A percentile compares a stretch with the other conserved stretches of the same genome.
These are phyloP conservation scores for Yarrowia sp. DNA, from an alignment of 805 yeast species.

Conservation along the genomic window DNA sequence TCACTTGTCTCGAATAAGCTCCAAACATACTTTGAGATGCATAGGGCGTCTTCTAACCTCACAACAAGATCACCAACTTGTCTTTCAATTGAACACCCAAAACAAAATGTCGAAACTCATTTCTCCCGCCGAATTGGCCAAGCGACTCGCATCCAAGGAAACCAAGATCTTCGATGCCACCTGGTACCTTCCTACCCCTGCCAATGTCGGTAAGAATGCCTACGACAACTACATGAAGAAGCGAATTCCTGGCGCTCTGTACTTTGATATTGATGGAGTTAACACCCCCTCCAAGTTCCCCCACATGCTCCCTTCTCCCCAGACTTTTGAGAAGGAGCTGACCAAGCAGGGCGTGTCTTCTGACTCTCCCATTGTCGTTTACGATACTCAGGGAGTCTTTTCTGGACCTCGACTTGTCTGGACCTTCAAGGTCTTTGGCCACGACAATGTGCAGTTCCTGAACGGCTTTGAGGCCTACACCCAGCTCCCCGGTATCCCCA, in stretches of 20 bases:
- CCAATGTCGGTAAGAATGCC: conserved; percentile 60
- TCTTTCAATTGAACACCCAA: not conserved
- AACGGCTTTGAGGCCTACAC: conserved; percentile 70
- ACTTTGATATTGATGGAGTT: conserved; percentile 78
- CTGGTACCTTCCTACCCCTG: conserved; percentile 87
- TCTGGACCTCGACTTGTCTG: conserved; percentile 92
- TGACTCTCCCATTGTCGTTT: conserved; percentile 72
- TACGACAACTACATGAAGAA: conserved; percentile 59
- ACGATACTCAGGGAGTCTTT: conserved; percentile 85
- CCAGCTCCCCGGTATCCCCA: conserved; percentile 44
- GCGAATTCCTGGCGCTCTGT: conserved; percentile 71
- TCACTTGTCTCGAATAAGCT: conserved; percentile 5
- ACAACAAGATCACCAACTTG: not conserved
- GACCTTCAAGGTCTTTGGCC: conserved; percentile 85
- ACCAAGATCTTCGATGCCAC: conserved; percentile 73
- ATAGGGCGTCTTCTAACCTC: not conserved
- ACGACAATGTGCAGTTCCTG: conserved; percentile 68
- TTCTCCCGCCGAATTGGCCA: conserved; percentile 32
- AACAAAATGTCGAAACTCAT: conserved; percentile 27
- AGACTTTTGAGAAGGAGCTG: conserved; percentile 60
- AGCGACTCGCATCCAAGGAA: conserved; percentile 50
- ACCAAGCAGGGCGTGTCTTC: conserved; percentile 47
- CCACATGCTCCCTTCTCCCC: conserved; percentile 82
- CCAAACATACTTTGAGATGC: not conserved
- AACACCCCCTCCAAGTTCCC: conserved; percentile 75